phyloP scores from a whole-genome alignment of 306 rosid species.

The Hippophae gyantsensis region DNA sequence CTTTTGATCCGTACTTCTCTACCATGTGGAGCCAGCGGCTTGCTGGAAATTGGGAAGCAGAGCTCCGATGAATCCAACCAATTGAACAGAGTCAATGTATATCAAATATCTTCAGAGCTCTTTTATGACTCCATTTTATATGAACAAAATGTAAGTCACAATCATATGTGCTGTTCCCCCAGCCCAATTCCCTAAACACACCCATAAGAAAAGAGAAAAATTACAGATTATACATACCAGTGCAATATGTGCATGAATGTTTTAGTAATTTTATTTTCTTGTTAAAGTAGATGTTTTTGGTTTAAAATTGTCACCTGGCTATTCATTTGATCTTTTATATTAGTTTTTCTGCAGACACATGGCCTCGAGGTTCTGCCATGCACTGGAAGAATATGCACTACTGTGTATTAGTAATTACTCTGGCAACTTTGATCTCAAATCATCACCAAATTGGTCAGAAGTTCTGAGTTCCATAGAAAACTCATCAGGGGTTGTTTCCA shows the following conservation, averaged over 20 bases:
- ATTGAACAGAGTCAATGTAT: conserved; percentile 42
- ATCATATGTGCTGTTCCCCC: background rate
- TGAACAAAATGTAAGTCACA: conserved; percentile 60
- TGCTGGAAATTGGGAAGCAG: conserved; percentile 20
- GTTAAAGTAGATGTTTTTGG: background rate
- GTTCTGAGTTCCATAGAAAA: conserved; percentile 42
- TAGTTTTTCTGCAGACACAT: conserved; percentile 75
- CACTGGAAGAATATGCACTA: conserved; percentile 43
- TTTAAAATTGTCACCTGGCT: conserved; percentile 10
- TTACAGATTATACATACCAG: conserved; percentile 7
- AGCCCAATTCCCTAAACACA: background rate
- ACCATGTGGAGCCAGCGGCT: conserved; percentile 29
- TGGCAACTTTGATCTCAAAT: conserved; percentile 31
- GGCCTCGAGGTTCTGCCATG: conserved; percentile 57
- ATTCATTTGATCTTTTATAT: conserved; percentile 34
- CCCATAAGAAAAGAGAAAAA: conserved; percentile 1
- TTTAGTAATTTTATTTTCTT: background rate
- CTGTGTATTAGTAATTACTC: conserved; percentile 25
- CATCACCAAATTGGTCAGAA: conserved; percentile 51
- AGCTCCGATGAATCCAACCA: conserved; percentile 22
- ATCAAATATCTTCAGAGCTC: conserved; percentile 55
- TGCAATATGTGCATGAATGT: background rate
- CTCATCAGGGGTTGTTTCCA: conserved; percentile 16
- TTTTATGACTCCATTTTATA: conserved; percentile 53
- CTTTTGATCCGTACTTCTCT: conserved; percentile 48